phyloP scores from a whole-genome alignment of 345 rosid species.

The Aegle marmelos region DNA sequence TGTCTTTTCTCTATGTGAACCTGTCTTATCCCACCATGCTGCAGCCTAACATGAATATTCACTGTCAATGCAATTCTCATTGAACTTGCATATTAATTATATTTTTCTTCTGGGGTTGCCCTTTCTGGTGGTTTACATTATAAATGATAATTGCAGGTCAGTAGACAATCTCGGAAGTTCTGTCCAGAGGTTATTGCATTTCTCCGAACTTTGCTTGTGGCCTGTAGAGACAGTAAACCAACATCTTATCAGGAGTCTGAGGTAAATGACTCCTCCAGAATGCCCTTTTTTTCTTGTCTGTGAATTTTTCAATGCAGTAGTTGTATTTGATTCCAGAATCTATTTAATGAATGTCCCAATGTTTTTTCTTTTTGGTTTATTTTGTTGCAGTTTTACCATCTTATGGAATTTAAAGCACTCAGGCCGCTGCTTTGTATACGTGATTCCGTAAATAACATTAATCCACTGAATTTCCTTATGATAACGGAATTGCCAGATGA shows the following conservation, averaged over 20 bases:
- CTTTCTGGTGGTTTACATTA: slow-evolving; percentile 6
- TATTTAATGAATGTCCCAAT: neutral
- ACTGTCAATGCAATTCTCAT: neutral
- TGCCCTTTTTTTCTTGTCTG: neutral
- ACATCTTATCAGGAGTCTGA: slow-evolving; percentile 47
- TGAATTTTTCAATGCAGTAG: neutral
- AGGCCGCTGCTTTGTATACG: slow-evolving; percentile 49
- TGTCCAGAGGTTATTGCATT: slow-evolving; percentile 85
- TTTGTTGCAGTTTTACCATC: slow-evolving; percentile 57
- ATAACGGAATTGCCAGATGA: slow-evolving; percentile 66
- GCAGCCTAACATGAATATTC: neutral
- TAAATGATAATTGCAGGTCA: slow-evolving; percentile 40
- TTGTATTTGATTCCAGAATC: neutral
- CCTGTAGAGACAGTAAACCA: slow-evolving; percentile 45
- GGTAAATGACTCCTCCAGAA: slow-evolving; percentile 35
- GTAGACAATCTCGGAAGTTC: slow-evolving; percentile 69
- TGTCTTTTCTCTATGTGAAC: neutral
- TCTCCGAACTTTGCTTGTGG: slow-evolving; percentile 59
- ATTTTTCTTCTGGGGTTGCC: neutral
- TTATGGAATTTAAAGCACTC: slow-evolving; percentile 57
- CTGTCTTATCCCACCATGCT: neutral
- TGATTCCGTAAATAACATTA: slow-evolving; percentile 40
- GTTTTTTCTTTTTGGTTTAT: neutral
- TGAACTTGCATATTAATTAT: neutral
- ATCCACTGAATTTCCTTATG: slow-evolving; percentile 60